phyloP scores from a whole-genome alignment of 257 asterid species.

The Linaria vulgaris region DNA sequence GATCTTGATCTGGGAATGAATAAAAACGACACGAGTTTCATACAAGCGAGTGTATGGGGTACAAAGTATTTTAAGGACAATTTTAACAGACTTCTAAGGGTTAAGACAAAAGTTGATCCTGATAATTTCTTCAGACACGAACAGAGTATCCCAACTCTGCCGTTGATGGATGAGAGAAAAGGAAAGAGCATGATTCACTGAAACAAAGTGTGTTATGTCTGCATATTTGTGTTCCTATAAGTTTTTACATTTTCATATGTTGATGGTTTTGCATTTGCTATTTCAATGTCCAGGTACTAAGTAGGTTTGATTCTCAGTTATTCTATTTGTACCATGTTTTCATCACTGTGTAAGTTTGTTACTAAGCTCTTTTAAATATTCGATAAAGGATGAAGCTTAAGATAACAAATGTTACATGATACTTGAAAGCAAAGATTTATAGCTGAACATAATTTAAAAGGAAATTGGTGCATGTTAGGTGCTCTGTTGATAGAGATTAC shows the following conservation, averaged over 20 bases:
- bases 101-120: slow-evolving; percentile 62
- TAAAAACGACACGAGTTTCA: slow-evolving; percentile 36
- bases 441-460: too few species aligned
- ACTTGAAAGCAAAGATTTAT: too few species aligned
- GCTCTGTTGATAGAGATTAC: too few species aligned
- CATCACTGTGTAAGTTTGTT: too few species aligned
- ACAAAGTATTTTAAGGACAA: slow-evolving; percentile 50
- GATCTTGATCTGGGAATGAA: slow-evolving; percentile 64
- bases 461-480: too few species aligned
- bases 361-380: too few species aligned
- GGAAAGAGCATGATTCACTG: slow-evolving; percentile 34
- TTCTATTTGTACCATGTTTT: too few species aligned
- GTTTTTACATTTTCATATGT: background rate
- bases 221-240: background rate
- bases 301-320: too few species aligned
- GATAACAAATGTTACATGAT: too few species aligned
- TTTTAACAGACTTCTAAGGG: slow-evolving; percentile 42
- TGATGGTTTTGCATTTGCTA: background rate
- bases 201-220: background rate
- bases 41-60: slow-evolving; percentile 57
- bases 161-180: slow-evolving; percentile 17
- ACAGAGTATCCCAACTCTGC: slow-evolving; percentile 61
- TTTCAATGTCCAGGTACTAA: background rate
- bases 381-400: too few species aligned
- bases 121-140: slow-evolving; percentile 57